Base-by-base conservation (phyloP, 768 basidiomycete genomes). In the Nidularia pulvinata region DNA sequence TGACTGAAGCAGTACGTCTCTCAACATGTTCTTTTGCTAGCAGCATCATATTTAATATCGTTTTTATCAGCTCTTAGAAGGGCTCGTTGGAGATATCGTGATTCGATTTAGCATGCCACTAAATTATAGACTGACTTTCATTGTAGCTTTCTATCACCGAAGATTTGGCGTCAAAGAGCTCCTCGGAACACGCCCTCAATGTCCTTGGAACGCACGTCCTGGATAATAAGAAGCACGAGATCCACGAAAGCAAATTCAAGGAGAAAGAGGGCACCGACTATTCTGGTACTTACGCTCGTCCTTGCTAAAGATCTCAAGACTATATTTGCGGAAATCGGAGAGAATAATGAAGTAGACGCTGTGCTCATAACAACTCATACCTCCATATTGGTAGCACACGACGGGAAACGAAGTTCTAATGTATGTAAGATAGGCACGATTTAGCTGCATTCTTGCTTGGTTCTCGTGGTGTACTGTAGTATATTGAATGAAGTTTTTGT, bases 81-180 rank as follows among this genome's bases (percentile, higher is more conserved):
- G 83, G 51, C 77, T 94, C 22, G 69, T 93, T 19, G 69, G 69
- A 2, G 91, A 94, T 55, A 72, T 93, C 46, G 86, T 89, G 60
- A 68, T 85, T 71, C 11, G 14, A 35, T 7, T 3, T 44, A 19
- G 5, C 33, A 44, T 53, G 44, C 48, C 19, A 16, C 6, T 7
- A 11, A 46, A 51, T 56, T 35, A 65, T 34, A 0, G 16, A 25
- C 33, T 3, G 6, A 16, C 2, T 54, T 25, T 46, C 35, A 33
- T 53, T 56, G 45, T 56, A 89, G 80, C 70, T 92, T 32, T 82
- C 86, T 61, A 67, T 90, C 32, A 88, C 87, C 0, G 82, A 89
- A 61, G 69, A 74, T 5, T 72, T 94, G 32, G 65, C 69, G 10
- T 65, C 77, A 37, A 59, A 73, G 34, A 75, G 72, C 46, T 80